These are phyloP conservation scores for Ochetophila trinervis DNA, from an alignment of 306 rosid species.

Conservation along the genomic window DNA sequence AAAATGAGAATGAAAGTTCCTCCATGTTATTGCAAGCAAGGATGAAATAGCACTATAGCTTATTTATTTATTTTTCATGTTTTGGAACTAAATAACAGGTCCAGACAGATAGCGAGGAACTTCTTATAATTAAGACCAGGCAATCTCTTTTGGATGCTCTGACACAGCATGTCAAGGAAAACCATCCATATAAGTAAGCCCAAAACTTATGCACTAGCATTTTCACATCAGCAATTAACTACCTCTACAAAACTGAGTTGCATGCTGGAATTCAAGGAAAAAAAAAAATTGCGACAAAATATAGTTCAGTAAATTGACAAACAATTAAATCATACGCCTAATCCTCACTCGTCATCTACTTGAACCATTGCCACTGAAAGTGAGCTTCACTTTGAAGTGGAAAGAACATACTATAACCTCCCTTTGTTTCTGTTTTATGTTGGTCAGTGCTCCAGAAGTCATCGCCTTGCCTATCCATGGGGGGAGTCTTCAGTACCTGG, in stretches of 20 bases:
- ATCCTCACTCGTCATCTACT: neutral
- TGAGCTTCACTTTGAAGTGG: neutral
- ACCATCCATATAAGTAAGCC: slow-evolving; percentile 85
- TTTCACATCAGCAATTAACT: slow-evolving; percentile 7
- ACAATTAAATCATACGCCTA: neutral
- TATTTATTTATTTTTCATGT: slow-evolving; percentile 12
- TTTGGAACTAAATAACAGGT: slow-evolving; percentile 43
- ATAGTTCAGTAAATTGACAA: neutral
- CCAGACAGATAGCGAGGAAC: slow-evolving; percentile 81
- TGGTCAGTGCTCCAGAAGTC: slow-evolving; percentile 86
- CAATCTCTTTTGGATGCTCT: slow-evolving; percentile 82
- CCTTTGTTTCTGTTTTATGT: slow-evolving; percentile 21
- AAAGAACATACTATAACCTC: neutral
- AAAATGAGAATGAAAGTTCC: neutral
- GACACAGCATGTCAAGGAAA: slow-evolving; percentile 73
- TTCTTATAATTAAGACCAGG: slow-evolving; percentile 84
- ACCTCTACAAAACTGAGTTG: neutral
- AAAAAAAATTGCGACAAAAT: neutral
- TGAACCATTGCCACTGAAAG: neutral
- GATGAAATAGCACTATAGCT: too few relatives aligned
- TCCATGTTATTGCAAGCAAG: neutral
- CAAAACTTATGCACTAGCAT: slow-evolving; percentile 3
- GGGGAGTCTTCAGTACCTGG: slow-evolving; percentile 68
- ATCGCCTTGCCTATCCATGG: slow-evolving; percentile 86
- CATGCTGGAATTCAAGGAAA: neutral